phyloP scores from a whole-genome alignment of 352 stramenopile genomes.

The Globisporangium iwayamae region DNA sequence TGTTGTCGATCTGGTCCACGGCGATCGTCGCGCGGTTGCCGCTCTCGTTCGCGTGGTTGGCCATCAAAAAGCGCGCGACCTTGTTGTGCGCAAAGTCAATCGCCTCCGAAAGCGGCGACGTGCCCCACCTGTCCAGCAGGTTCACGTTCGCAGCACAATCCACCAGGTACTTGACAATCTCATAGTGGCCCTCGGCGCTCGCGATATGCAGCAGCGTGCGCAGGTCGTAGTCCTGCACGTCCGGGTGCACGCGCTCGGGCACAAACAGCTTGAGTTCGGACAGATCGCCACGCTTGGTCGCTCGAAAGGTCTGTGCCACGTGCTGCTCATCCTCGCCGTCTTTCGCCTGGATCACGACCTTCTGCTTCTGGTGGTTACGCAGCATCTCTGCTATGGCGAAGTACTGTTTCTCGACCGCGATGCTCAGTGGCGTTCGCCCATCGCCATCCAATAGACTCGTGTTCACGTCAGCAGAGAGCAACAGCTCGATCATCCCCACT shows the following conservation, averaged over 20 bases:
- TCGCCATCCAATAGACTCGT: constrained; percentile 47
- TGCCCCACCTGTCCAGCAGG: constrained; percentile 74
- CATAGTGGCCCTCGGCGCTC: constrained; percentile 58
- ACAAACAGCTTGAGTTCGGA: constrained; percentile 48
- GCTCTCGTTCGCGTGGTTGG: constrained; percentile 59
- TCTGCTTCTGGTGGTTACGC: constrained; percentile 52
- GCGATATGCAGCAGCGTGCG: constrained; percentile 73
- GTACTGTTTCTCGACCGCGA: constrained; percentile 58
- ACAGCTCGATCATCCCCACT: constrained; percentile 66
- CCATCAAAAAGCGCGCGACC: constrained; percentile 60
- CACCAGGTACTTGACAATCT: constrained; percentile 61
- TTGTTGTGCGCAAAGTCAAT: constrained; percentile 80
- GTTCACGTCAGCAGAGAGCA: constrained; percentile 69
- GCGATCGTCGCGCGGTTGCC: constrained; percentile 52
- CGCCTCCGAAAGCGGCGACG: constrained; percentile 65
- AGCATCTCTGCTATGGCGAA: constrained; percentile 63
- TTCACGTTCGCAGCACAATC: constrained; percentile 74
- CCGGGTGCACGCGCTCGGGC: constrained; percentile 47
- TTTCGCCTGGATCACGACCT: constrained; percentile 26
- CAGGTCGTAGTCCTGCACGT: constrained; percentile 75
- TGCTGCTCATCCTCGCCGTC: constrained; percentile 38
- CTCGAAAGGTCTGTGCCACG: constrained; percentile 52
- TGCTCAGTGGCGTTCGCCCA: constrained; percentile 60
- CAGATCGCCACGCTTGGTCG: constrained; percentile 49
- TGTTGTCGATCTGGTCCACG: constrained; percentile 57